A percentile compares a stretch with the other conserved stretches of the same genome.
These are phyloP conservation scores for Wickerhamiella nectarea DNA, from an alignment of 805 yeast species.

Conservation along the genomic window DNA sequence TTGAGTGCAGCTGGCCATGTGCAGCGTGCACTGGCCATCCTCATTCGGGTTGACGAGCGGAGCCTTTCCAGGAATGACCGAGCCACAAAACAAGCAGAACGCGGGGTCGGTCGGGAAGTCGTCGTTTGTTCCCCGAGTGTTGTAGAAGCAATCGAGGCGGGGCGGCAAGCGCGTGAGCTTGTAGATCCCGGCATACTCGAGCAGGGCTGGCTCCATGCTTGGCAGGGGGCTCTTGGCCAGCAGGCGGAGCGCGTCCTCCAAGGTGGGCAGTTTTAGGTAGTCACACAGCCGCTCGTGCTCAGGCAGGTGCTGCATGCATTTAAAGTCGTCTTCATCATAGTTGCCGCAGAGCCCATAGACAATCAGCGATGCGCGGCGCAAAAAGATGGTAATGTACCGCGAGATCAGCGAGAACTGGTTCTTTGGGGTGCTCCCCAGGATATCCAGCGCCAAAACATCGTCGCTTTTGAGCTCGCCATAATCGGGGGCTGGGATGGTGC, in stretches of 20 bases:
- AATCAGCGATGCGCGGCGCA: constrained; percentile 16
- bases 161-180: constrained; percentile 50
- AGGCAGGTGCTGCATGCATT: constrained; percentile 15
- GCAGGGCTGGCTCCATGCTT: neutral
- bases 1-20: constrained; percentile 41
- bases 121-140: constrained; percentile 20
- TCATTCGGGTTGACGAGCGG: constrained; percentile 34
- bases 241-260: constrained; percentile 12
- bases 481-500: neutral
- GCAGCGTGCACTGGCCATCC: constrained; percentile 71
- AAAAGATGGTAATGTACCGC: constrained; percentile 14
- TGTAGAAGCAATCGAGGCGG: constrained; percentile 55
- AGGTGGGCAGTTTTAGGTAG: constrained; percentile 18
- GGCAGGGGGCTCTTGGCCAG: neutral
- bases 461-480: neutral
- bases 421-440: neutral
- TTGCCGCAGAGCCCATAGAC: constrained; percentile 16
- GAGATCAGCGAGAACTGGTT: constrained; percentile 10
- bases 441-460: neutral
- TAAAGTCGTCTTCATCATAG: constrained; percentile 18
- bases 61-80: constrained; percentile 50
- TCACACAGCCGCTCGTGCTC: constrained; percentile 18
- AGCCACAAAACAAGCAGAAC: constrained; percentile 72
- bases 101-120: constrained; percentile 51
- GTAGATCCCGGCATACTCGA: constrained; percentile 57